Evolutionary conservation across 345 rosid species (phyloP).

Genomic region (Mangifera indica): DNA sequence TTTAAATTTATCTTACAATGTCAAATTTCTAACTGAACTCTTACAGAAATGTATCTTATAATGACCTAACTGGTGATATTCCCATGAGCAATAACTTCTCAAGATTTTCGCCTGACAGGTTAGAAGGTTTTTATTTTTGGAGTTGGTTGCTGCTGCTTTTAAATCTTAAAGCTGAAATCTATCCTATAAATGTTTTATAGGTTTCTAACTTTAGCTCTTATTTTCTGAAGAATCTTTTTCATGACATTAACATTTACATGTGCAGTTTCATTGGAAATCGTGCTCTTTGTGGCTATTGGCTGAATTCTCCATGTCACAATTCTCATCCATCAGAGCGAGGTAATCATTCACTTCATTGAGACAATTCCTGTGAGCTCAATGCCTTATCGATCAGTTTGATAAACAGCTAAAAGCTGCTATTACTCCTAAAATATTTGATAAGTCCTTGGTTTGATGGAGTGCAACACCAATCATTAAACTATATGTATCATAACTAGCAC

Average conservation of each 20-base stretch:
- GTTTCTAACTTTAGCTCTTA: neutral
- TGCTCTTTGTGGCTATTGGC: constrained; percentile 80
- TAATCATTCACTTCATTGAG: constrained; percentile 22
- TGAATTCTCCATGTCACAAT: constrained; percentile 55
- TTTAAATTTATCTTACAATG: neutral
- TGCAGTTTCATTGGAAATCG: constrained; percentile 82
- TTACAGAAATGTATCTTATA: constrained; percentile 82
- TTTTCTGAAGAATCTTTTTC: neutral
- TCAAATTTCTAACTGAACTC: neutral
- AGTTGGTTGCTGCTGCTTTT: too few relatives aligned
- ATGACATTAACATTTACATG: neutral
- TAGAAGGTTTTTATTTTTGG: constrained; percentile 1
- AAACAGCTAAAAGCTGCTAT: neutral
- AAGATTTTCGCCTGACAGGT: constrained; percentile 76
- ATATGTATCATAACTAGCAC: neutral
- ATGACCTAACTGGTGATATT: constrained; percentile 71
- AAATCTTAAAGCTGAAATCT: neutral
- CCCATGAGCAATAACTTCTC: constrained; percentile 78
- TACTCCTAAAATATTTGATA: neutral
- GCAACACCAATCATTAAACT: neutral
- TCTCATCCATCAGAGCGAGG: constrained; percentile 70
- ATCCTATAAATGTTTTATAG: neutral
- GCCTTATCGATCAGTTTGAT: neutral
- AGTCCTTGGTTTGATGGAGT: neutral
- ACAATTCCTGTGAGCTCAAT: neutral